Conservation (phyloP, 2,329 filamentous ascomycete species). For the Neoscytalidium dimidiatum region DNA sequence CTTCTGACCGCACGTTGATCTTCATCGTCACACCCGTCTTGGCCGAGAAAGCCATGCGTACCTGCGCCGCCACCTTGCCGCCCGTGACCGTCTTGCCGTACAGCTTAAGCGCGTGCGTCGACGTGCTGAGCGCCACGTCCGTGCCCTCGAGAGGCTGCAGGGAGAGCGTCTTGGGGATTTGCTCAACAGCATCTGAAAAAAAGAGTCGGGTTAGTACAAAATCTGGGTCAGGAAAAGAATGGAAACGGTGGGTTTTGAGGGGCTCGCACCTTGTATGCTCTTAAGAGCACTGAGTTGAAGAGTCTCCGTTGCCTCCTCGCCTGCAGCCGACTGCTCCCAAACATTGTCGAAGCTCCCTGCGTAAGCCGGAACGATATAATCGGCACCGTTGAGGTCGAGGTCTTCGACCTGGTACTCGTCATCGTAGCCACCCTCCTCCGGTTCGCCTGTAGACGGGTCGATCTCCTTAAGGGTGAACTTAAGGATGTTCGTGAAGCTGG, state of each 20-base stretch:
- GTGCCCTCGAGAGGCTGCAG: conserved; percentile 93
- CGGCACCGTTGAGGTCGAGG: conserved; percentile 70
- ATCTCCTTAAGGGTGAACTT: conserved; percentile 99
- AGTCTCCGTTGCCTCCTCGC: conserved; percentile 89
- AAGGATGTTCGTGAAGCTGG: conserved; percentile 86
- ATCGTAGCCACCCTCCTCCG: conserved; percentile 89
- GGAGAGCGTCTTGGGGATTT: conserved; percentile 81
- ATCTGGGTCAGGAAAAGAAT: conserved; percentile 2
- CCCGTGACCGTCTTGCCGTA: conserved; percentile 93
- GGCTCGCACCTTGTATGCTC: conserved; percentile 78
- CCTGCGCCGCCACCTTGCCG: conserved; percentile 81
- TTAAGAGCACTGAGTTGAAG: conserved; percentile 84
- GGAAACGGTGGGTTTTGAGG: neutral
- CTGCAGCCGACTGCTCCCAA: conserved; percentile 90
- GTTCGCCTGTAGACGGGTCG: conserved; percentile 88
- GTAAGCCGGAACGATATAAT: conserved; percentile 92
- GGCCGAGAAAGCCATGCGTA: conserved; percentile 91
- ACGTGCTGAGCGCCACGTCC: conserved; percentile 83
- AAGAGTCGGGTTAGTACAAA: neutral
- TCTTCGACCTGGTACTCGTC: conserved; percentile 73
- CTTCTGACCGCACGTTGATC: conserved; percentile 88
- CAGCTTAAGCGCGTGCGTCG: conserved; percentile 91
- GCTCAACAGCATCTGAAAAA: conserved; percentile 81
- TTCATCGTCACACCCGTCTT: conserved; percentile 96
- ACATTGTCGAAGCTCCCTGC: conserved; percentile 93